A percentile compares a stretch with the other conserved stretches of the same genome.
Conservation (phyloP, 2,329 filamentous ascomycete genomes). For the Botryotinia calthae region DNA sequence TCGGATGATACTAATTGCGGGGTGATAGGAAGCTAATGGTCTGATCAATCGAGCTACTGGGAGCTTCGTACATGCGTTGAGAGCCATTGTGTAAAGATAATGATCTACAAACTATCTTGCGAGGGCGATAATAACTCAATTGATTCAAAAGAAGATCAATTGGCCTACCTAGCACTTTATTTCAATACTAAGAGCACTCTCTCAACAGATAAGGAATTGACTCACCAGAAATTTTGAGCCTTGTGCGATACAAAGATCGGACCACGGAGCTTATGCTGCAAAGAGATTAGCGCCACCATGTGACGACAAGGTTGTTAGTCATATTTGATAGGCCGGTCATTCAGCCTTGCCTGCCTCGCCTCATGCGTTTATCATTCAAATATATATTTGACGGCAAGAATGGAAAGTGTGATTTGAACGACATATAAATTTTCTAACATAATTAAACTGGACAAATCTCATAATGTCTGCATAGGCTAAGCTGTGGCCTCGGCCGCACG, state of each 20-base stretch:
- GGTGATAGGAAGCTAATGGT: slow-evolving; percentile 29
- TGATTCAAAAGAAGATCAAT: slow-evolving; percentile 2
- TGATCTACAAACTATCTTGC: background rate
- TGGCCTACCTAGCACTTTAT: slow-evolving; percentile 6
- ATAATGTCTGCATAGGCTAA: slow-evolving; percentile 2
- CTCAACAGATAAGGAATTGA: slow-evolving; percentile 14
- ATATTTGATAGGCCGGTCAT: background rate
- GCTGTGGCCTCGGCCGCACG: slow-evolving; percentile 35
- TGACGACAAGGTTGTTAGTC: background rate
- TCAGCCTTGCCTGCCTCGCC: slow-evolving; percentile 15
- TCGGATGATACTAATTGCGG: slow-evolving; percentile 37
- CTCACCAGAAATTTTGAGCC: slow-evolving; percentile 14
- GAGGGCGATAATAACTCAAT: background rate
- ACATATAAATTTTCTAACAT: background rate
- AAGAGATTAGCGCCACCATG: background rate
- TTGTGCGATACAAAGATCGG: slow-evolving; percentile 13
- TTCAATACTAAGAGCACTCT: background rate
- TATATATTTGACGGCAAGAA: background rate
- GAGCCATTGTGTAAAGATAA: slow-evolving; percentile 32
- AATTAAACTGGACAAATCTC: background rate
- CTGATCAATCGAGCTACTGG: slow-evolving; percentile 31
- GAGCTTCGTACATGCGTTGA: slow-evolving; percentile 28
- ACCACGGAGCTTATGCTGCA: slow-evolving; percentile 9
- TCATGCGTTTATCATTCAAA: background rate
- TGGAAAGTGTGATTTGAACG: background rate